Evolutionary conservation across 2,329 filamentous ascomycete species (phyloP), one percentile per base, ranked within the genome.

Genomic region (Aspergillus fumigatiaffinis): DNA sequence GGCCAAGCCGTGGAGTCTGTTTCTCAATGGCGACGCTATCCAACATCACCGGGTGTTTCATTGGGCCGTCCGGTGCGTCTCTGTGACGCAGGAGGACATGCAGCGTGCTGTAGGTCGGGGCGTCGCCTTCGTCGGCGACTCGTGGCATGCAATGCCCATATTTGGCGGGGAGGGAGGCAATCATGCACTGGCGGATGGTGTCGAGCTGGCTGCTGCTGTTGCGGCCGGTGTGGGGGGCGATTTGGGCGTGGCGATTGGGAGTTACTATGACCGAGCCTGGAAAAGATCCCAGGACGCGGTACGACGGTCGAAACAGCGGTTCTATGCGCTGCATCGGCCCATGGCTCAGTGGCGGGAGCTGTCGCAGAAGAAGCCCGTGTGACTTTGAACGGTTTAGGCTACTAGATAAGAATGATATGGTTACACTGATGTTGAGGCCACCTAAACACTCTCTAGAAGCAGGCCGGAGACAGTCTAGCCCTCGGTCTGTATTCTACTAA

Each of bases 121-220:
- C 2, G 51, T 59, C 20, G 57, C 54, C 17, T 23, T 53, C 21
- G 23, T 59, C 0, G 57, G 57, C 1, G 57, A 59, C 29, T 52
- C 57, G 46, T 59, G 57, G 57, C 57, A 59, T 41, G 57, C 57
- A 6, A 59, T 59, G 57, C 57, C 57, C 17, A 59, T 59, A 1
- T 59, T 59, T 42, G 57, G 57, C 1, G 57, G 57, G 0, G 57
- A 59, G 42, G 57, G 57, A 9, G 57, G 57, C 1, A 54, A 54
- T 21, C 57, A 59, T 47, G 57, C 57, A 29, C 23, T 59, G 9
- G 48, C 56, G n/a, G 57, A 59, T 12, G 51, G 42, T 14, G 42
- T 59, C 14, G 57, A 59, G 51, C 46, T 59, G 50, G 57, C 50
- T n/a, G 52, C 38, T 28, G 32, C 54, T 10, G 6, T 54, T 14